These are phyloP conservation scores for Mayamaea pseudoterrestris DNA, from an alignment of 108 stramenopile species.

Conservation along the genomic window DNA sequence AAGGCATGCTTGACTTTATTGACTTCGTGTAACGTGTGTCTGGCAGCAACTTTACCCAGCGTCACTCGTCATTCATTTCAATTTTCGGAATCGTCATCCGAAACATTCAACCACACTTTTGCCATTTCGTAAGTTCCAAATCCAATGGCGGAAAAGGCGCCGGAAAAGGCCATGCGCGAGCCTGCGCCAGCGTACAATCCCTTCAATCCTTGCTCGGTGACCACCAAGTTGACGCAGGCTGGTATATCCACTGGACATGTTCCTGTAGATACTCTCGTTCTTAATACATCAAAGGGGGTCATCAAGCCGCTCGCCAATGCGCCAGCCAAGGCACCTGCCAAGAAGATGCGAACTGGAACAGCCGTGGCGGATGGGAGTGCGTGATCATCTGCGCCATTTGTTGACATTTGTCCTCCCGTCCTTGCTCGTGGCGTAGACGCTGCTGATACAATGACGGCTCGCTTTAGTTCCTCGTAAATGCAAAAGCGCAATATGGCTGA, in stretches of 20 bases:
- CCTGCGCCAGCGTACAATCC: conserved; percentile 36
- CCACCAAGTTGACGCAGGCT: conserved; percentile 14
- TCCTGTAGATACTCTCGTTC: conserved; percentile 41
- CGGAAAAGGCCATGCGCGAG: conserved; percentile 23
- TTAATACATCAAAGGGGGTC: conserved; percentile 65
- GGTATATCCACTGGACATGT: conserved; percentile 15
- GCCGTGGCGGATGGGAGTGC: conserved; percentile 2
- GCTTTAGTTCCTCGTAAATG: conserved; percentile 56
- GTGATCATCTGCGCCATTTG: neutral
- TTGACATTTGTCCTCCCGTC: too few relatives aligned
- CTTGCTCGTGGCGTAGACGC: too few relatives aligned
- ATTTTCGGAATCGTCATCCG: too few relatives aligned
- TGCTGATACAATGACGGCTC: too few relatives aligned
- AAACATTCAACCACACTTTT: conserved; percentile 21
- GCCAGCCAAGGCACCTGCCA: conserved; percentile 57
- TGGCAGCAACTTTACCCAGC: too few relatives aligned
- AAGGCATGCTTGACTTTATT: too few relatives aligned
- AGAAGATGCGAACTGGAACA: conserved; percentile 17
- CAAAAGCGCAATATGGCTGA: conserved; percentile 52
- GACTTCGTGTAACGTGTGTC: too few relatives aligned
- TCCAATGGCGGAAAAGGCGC: conserved; percentile 35
- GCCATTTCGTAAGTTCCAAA: conserved; percentile 35
- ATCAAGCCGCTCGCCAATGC: conserved; percentile 31
- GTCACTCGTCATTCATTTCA: too few relatives aligned
- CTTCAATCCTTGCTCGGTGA: conserved; percentile 14